Percentiles rank a stretch among this genome's conserved stretches.
Conservation (phyloP, 164 flowering plant species). For the Amborella trichopoda region DNA sequence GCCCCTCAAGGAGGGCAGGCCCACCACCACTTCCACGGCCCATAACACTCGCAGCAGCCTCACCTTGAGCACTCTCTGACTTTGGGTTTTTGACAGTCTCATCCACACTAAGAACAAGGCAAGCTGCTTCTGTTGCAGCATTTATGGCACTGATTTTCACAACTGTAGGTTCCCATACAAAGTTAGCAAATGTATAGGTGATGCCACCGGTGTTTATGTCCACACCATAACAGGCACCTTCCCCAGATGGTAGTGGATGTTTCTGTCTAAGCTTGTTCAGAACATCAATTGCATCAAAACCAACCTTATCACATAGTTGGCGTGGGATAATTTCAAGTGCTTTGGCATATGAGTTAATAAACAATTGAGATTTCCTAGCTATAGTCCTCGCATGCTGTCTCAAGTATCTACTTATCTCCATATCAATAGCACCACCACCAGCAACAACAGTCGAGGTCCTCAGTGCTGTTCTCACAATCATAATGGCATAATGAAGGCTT, state of each 20-base stretch:
- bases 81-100: constrained; percentile 97
- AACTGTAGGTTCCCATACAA: constrained; percentile 98
- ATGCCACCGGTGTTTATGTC: constrained; percentile 97
- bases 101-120: constrained; percentile 88
- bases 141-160: constrained; percentile 98
- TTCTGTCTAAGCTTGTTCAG: constrained; percentile 94
- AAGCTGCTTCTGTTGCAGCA: constrained; percentile 97
- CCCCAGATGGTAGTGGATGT: constrained; percentile 93
- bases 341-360: constrained; percentile 94
- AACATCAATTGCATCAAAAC: constrained; percentile 99
- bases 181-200: constrained; percentile 83
- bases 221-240: constrained; percentile 88
- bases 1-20: too few species aligned
- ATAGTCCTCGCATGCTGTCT: constrained; percentile 91
- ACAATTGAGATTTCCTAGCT: constrained; percentile 91
- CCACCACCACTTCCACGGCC: constrained; percentile 84
- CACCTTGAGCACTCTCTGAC: constrained; percentile 99
- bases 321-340: constrained; percentile 99
- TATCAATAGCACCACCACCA: constrained; percentile 99
- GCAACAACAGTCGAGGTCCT: constrained; percentile 98
- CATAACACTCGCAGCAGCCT: constrained; percentile 94
- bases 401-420: constrained; percentile 89
- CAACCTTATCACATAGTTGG: constrained; percentile 98
- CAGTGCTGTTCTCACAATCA: constrained; percentile 96
- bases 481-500: constrained; percentile 96